These are phyloP conservation scores for Sarocladium oryzae DNA, from an alignment of 2,329 filamentous ascomycete species.

Conservation along the genomic window DNA sequence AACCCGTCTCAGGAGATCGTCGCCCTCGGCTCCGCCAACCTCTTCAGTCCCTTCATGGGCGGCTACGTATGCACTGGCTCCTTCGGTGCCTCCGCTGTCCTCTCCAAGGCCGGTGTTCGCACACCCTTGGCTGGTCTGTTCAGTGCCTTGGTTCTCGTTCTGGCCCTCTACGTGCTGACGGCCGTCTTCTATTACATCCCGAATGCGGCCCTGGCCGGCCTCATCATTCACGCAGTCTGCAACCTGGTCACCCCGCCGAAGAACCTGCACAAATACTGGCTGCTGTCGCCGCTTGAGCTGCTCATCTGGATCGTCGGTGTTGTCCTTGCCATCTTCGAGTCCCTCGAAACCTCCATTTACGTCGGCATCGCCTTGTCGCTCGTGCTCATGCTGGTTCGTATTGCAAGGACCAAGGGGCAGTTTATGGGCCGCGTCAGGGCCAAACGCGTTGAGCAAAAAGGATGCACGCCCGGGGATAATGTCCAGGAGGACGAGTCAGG, in stretches of 20 bases:
- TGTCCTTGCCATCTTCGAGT: slow-evolving; percentile 44
- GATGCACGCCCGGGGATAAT: not conserved
- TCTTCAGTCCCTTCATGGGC: slow-evolving; percentile 69
- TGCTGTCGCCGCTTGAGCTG: slow-evolving; percentile 66
- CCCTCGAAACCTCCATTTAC: slow-evolving; percentile 46
- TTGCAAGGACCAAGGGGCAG: slow-evolving; percentile 38
- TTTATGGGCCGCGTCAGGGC: slow-evolving; percentile 36
- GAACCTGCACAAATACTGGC: slow-evolving; percentile 72
- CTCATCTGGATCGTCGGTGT: slow-evolving; percentile 71
- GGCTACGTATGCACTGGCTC: slow-evolving; percentile 39
- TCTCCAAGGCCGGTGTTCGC: slow-evolving; percentile 75
- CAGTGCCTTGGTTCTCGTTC: slow-evolving; percentile 66
- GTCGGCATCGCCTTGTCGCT: slow-evolving; percentile 37
- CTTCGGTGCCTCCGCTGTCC: slow-evolving; percentile 67
- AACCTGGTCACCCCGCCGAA: slow-evolving; percentile 70
- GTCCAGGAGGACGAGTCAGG: not conserved
- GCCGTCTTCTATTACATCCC: slow-evolving; percentile 80
- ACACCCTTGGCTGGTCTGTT: slow-evolving; percentile 75
- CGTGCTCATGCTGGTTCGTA: slow-evolving; percentile 36
- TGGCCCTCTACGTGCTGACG: slow-evolving; percentile 72
- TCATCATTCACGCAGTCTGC: slow-evolving; percentile 79
- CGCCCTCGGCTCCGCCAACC: slow-evolving; percentile 68
- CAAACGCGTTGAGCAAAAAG: slow-evolving; percentile 12
- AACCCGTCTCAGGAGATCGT: slow-evolving; percentile 75
- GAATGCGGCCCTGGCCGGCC: slow-evolving; percentile 59